These are phyloP conservation scores for Samsoniella hepiali DNA, from an alignment of 2,329 filamentous ascomycete genomes.

Conservation along the genomic window DNA sequence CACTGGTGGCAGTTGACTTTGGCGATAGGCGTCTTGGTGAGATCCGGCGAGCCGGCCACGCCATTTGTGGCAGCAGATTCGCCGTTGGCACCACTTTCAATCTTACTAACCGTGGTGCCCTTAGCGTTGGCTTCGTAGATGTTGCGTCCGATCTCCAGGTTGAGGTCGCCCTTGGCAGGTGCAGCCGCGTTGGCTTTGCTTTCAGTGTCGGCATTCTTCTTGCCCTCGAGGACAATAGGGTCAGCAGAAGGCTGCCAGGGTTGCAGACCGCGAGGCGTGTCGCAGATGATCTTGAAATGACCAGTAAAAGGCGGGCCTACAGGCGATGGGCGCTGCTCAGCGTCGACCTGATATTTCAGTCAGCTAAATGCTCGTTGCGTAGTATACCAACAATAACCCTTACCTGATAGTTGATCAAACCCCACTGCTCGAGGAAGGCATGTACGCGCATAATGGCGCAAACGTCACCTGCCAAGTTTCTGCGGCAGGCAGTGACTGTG, in stretches of 20 bases:
- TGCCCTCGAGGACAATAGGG: conserved; percentile 61
- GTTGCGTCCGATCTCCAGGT: conserved; percentile 89
- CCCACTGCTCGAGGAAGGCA: conserved; percentile 97
- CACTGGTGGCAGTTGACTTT: conserved; percentile 86
- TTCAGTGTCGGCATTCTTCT: conserved; percentile 67
- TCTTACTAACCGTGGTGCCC: conserved; percentile 65
- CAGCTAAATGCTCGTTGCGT: not conserved
- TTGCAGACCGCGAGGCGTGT: conserved; percentile 91
- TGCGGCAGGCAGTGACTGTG: conserved; percentile 91
- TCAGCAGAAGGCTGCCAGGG: conserved; percentile 90
- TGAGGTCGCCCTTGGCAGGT: conserved; percentile 73
- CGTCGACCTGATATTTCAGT: conserved; percentile 68
- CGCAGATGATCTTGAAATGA: conserved; percentile 93
- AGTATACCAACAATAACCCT: not conserved
- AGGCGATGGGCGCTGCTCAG: conserved; percentile 89
- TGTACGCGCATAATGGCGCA: conserved; percentile 99
- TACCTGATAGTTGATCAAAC: conserved; percentile 98
- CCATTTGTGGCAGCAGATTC: conserved; percentile 69
- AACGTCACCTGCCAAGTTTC: conserved; percentile 94
- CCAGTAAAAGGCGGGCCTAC: conserved; percentile 96
- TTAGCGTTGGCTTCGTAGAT: conserved; percentile 93
- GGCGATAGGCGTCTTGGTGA: conserved; percentile 62
- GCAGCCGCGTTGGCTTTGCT: conserved; percentile 63
- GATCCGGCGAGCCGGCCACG: conserved; percentile 53
- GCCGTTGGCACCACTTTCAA: conserved; percentile 71